A percentile compares a stretch with the other conserved stretches of the same genome.
These are phyloP conservation scores for Arthrobotrys pseudoclavata DNA, from an alignment of 2,329 filamentous ascomycete genomes.

Conservation along the genomic window DNA sequence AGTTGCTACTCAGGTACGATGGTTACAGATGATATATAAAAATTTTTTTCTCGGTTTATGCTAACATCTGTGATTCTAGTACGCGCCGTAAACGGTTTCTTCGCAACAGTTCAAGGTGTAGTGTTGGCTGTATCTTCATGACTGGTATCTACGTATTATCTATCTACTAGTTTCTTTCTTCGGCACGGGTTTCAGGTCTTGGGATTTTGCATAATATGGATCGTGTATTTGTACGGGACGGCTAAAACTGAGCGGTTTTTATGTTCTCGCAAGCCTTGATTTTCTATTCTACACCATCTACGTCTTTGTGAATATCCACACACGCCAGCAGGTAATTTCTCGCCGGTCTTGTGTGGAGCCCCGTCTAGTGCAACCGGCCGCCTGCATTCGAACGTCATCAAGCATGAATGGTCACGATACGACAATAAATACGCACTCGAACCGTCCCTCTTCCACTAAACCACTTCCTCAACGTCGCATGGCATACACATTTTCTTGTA, in stretches of 20 bases:
- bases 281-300: conserved; percentile 1
- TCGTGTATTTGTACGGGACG: conserved; percentile 56
- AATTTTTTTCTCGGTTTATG: neutral
- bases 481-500: conserved; percentile 18
- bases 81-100: conserved; percentile 37
- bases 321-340: conserved; percentile 11
- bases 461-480: conserved; percentile 21
- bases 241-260: conserved; percentile 43
- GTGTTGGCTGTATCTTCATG: conserved; percentile 22
- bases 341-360: conserved; percentile 34
- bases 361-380: conserved; percentile 24
- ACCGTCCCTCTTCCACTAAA: neutral
- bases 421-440: conserved; percentile 19
- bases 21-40: neutral
- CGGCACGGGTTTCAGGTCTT: conserved; percentile 22
- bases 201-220: conserved; percentile 22
- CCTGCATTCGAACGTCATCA: conserved; percentile 50
- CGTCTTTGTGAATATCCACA: conserved; percentile 16
- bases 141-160: conserved; percentile 26
- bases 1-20: conserved; percentile 56
- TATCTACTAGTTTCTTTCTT: conserved; percentile 33
- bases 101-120: neutral
- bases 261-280: conserved; percentile 18
- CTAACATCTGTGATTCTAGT: conserved; percentile 29
- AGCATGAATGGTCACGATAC: conserved; percentile 37